phyloP scores from a whole-genome alignment of 1,284 basidiomycete genomes.

The Ustilago crameri region DNA sequence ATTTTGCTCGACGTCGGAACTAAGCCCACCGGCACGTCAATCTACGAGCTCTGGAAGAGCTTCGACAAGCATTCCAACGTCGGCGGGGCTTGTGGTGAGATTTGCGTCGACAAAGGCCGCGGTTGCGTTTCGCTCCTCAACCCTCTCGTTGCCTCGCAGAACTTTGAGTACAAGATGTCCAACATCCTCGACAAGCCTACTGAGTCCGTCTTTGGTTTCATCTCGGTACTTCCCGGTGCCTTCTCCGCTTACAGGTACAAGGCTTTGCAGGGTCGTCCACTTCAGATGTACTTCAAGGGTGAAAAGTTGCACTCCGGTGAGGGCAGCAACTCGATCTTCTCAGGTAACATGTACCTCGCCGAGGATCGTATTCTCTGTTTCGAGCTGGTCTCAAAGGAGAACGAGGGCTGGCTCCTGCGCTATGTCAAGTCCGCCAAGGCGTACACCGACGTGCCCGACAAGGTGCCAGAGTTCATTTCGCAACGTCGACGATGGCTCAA shows the following conservation, averaged over 20 bases:
- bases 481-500: constrained; percentile 66
- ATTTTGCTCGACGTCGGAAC: constrained; percentile 94
- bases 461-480: constrained; percentile 62
- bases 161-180: constrained; percentile 67
- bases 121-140: constrained; percentile 72
- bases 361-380: constrained; percentile 66
- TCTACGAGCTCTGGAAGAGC: constrained; percentile 96
- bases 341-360: constrained; percentile 65
- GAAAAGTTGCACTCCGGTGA: constrained; percentile 74
- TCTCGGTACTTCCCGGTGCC: constrained; percentile 90
- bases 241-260: constrained; percentile 85
- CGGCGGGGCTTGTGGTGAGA: constrained; percentile 94
- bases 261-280: constrained; percentile 82
- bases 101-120: constrained; percentile 88
- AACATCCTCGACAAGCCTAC: constrained; percentile 72
- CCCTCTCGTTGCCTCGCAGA: constrained; percentile 76
- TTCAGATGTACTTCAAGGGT: constrained; percentile 94
- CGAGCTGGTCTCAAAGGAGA: constrained; percentile 69
- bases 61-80: constrained; percentile 96
- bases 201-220: constrained; percentile 82
- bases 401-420: constrained; percentile 60
- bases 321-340: constrained; percentile 60
- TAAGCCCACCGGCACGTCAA: constrained; percentile 75
- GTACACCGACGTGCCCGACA: constrained; percentile 65
- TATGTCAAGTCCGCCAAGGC: constrained; percentile 66